Conservation (phyloP, 495 filamentous ascomycete genomes). For the Aspergillus baeticus region DNA sequence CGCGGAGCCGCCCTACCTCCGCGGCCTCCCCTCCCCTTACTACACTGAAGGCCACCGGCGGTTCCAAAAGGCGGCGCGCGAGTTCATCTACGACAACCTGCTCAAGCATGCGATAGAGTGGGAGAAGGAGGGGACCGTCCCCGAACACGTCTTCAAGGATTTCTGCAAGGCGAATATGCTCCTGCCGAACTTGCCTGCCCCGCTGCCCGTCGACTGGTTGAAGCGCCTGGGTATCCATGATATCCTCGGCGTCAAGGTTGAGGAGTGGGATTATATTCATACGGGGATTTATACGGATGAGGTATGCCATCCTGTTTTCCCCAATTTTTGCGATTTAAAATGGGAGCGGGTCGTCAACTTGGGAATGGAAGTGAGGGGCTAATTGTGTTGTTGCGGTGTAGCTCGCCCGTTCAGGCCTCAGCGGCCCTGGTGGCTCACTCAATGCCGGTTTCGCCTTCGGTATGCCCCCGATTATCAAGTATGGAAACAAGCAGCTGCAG, state of each 20-base stretch:
- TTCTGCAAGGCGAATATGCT: slow-evolving; percentile 66
- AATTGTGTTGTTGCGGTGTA: slow-evolving; percentile 15
- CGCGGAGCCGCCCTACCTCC: slow-evolving; percentile 70
- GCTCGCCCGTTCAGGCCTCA: slow-evolving; percentile 62
- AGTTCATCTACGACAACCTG: slow-evolving; percentile 60
- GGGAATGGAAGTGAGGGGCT: neutral
- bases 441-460: slow-evolving; percentile 72
- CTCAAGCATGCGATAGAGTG: slow-evolving; percentile 62
- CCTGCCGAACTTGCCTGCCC: slow-evolving; percentile 61
- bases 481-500: slow-evolving; percentile 57
- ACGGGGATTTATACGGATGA: slow-evolving; percentile 68
- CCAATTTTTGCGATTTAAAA: too few relatives aligned
- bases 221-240: slow-evolving; percentile 62
- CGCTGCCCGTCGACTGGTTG: slow-evolving; percentile 66
- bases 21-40: slow-evolving; percentile 68
- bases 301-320: slow-evolving; percentile 30
- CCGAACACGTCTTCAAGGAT: slow-evolving; percentile 56
- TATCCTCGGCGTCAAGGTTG: slow-evolving; percentile 67
- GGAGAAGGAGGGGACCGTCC: slow-evolving; percentile 61
- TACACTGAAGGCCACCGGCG: slow-evolving; percentile 57
- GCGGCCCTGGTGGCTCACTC: slow-evolving; percentile 57
- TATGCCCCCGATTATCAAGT: slow-evolving; percentile 68
- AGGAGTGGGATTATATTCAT: slow-evolving; percentile 74
- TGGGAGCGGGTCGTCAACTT: too few relatives aligned
- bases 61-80: slow-evolving; percentile 68